phyloP scores from a whole-genome alignment of 805 yeast species.

The Cyberlindnera misumaiensis region DNA sequence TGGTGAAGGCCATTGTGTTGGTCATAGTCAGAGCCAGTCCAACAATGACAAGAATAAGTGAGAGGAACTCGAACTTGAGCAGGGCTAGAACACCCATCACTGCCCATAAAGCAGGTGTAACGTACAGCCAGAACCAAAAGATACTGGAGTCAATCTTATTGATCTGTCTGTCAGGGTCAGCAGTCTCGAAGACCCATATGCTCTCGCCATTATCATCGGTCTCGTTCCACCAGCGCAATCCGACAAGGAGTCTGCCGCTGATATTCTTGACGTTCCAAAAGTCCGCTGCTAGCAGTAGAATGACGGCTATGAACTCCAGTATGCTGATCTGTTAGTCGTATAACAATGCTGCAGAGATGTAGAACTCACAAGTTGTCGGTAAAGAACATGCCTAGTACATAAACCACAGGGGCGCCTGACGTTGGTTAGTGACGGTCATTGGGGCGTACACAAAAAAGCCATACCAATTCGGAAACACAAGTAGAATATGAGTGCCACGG shows the following conservation, averaged over 20 bases:
- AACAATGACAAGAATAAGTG: slow-evolving; percentile 55
- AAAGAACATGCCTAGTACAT: slow-evolving; percentile 65
- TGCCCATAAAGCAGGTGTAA: slow-evolving; percentile 71
- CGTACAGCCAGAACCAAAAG: slow-evolving; percentile 78
- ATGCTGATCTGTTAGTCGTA: slow-evolving; percentile 29
- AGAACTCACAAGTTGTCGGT: slow-evolving; percentile 43
- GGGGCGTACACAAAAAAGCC: slow-evolving; percentile 1
- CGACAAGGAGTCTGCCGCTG: slow-evolving; percentile 83
- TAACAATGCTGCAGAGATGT: too few species aligned
- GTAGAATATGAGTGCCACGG: slow-evolving; percentile 65
- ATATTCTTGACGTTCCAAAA: slow-evolving; percentile 93
- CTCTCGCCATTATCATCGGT: slow-evolving; percentile 43
- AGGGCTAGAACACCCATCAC: slow-evolving; percentile 71
- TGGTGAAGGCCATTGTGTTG: slow-evolving; percentile 83
- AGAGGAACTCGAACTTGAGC: slow-evolving; percentile 66
- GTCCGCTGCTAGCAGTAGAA: slow-evolving; percentile 76
- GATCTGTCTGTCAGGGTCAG: slow-evolving; percentile 62
- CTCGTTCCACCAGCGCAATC: slow-evolving; percentile 97
- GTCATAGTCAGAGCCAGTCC: slow-evolving; percentile 70
- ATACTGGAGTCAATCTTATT: slow-evolving; percentile 89
- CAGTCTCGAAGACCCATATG: slow-evolving; percentile 81
- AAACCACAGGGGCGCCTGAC: slow-evolving; percentile 49
- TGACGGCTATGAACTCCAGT: slow-evolving; percentile 70
- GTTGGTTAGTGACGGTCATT: not conserved
- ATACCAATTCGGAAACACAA: slow-evolving; percentile 50